A percentile compares a stretch with the other conserved stretches of the same genome.
Conservation (phyloP, 306 rosid genomes). For the Vicia villosa region DNA sequence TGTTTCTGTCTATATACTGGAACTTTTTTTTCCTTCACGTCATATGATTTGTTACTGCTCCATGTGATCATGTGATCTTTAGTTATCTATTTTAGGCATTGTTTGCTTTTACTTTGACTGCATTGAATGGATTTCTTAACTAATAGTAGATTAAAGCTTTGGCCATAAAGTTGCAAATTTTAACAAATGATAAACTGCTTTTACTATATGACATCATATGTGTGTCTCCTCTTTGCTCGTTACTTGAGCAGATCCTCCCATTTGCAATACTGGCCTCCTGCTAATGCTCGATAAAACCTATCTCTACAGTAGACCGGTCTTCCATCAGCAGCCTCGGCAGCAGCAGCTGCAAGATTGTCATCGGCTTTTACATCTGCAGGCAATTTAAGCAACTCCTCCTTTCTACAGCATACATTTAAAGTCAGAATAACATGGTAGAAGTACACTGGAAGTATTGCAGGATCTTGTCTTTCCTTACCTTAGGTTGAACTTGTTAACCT, state of each 20-base stretch:
- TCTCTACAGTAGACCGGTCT: constrained; percentile 98
- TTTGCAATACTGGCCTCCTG: constrained; percentile 98
- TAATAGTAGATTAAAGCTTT: constrained; percentile 30
- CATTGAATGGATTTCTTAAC: constrained; percentile 29
- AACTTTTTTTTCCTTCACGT: constrained; percentile 8
- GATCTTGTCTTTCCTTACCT: constrained; percentile 53
- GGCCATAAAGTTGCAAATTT: constrained; percentile 34
- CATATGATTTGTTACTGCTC: constrained; percentile 5
- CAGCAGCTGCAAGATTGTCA: constrained; percentile 95
- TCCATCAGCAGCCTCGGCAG: constrained; percentile 98
- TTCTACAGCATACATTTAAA: constrained; percentile 51
- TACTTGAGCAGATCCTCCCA: constrained; percentile 88
- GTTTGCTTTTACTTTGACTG: constrained; percentile 37
- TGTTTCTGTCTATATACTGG: constrained; percentile 22
- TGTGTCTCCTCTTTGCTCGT: constrained; percentile 27
- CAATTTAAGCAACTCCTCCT: constrained; percentile 87
- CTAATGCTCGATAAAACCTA: constrained; percentile 90
- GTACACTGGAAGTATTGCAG: not conserved
- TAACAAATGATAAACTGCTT: constrained; percentile 42
- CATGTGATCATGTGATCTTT: not conserved
- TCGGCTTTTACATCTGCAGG: constrained; percentile 75
- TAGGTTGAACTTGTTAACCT: constrained; percentile 61
- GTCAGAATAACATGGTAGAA: constrained; percentile 23
- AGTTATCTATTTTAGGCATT: constrained; percentile 20
- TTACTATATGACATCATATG: constrained; percentile 31